A percentile compares a stretch with the other conserved stretches of the same genome.
Evolutionary conservation across 331 rosid species (phyloP).

Genomic region (Erythrophleum ivorense): DNA sequence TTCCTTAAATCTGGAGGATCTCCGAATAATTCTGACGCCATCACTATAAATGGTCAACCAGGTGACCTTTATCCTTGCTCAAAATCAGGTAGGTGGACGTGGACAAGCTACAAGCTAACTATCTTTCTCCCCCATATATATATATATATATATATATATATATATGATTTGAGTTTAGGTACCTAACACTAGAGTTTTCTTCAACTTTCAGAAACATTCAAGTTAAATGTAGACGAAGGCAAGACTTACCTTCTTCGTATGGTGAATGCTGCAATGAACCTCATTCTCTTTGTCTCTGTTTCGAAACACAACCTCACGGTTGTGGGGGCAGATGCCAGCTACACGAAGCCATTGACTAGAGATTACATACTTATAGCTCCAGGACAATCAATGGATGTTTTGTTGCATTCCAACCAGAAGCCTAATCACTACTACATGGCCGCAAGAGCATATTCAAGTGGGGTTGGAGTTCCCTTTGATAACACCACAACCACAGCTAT

Average conservation of each 20-base stretch:
- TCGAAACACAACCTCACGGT: constrained; percentile 53
- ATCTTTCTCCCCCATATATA: not conserved
- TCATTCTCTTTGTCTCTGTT: constrained; percentile 44
- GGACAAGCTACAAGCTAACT: not conserved
- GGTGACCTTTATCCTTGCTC: constrained; percentile 63
- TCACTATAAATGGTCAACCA: constrained; percentile 66
- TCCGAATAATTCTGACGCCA: constrained; percentile 50
- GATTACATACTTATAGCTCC: constrained; percentile 54
- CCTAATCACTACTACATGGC: constrained; percentile 55
- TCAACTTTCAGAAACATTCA: constrained; percentile 46
- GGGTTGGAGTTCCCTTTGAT: not conserved
- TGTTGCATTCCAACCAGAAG: constrained; percentile 49
- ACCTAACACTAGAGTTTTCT: not conserved
- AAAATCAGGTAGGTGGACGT: constrained; percentile 30
- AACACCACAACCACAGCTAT: constrained; percentile 52
- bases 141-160: not conserved
- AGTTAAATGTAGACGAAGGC: constrained; percentile 41
- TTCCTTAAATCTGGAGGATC: constrained; percentile 44
- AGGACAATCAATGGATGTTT: constrained; percentile 57
- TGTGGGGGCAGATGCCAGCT: constrained; percentile 52
- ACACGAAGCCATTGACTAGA: constrained; percentile 50
- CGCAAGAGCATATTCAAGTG: constrained; percentile 49
- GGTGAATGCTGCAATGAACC: constrained; percentile 48
- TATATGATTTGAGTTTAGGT: not conserved
- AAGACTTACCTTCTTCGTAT: constrained; percentile 57